A percentile compares a stretch with the other conserved stretches of the same genome.
phyloP scores from a whole-genome alignment of 2,329 filamentous ascomycete genomes.

The Claviceps sp. region DNA sequence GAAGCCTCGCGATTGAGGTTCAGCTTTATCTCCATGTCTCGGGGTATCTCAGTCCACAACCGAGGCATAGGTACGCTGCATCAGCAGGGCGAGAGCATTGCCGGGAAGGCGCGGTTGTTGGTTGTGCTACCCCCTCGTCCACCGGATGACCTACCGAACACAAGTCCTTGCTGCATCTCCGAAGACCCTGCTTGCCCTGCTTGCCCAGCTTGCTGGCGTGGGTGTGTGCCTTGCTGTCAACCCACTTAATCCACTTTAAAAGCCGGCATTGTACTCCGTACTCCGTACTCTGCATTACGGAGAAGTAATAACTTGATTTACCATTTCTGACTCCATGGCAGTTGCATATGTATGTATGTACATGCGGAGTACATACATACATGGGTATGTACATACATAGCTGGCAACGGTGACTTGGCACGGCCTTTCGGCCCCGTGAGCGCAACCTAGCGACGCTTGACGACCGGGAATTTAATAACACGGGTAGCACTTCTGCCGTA shows the following conservation, averaged over 20 bases:
- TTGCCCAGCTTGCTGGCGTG: slow-evolving; percentile 4
- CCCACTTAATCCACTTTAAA: not conserved
- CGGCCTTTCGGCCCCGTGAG: slow-evolving; percentile 4
- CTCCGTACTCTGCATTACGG: too few relatives aligned
- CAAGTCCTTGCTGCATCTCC: slow-evolving; percentile 7
- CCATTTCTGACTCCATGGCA: slow-evolving; percentile 3
- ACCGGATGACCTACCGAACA: slow-evolving; percentile 11
- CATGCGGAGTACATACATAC: too few relatives aligned
- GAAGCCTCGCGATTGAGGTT: not conserved
- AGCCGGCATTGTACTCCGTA: not conserved
- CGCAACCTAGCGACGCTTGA: not conserved
- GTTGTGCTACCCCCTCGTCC: not conserved
- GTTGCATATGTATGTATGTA: too few relatives aligned
- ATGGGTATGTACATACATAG: not conserved
- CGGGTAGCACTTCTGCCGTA: not conserved
- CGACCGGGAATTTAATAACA: not conserved
- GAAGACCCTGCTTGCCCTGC: slow-evolving; percentile 8
- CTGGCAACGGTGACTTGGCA: not conserved
- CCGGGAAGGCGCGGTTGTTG: not conserved
- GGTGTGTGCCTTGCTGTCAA: slow-evolving; percentile 3
- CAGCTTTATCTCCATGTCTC: not conserved
- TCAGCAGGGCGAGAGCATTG: not conserved
- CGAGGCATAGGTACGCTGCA: not conserved
- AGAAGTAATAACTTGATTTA: not conserved
- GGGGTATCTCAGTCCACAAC: not conserved